Conservation (phyloP, 2,329 filamentous ascomycete species). For the Cadophora luteo-olivacea region DNA sequence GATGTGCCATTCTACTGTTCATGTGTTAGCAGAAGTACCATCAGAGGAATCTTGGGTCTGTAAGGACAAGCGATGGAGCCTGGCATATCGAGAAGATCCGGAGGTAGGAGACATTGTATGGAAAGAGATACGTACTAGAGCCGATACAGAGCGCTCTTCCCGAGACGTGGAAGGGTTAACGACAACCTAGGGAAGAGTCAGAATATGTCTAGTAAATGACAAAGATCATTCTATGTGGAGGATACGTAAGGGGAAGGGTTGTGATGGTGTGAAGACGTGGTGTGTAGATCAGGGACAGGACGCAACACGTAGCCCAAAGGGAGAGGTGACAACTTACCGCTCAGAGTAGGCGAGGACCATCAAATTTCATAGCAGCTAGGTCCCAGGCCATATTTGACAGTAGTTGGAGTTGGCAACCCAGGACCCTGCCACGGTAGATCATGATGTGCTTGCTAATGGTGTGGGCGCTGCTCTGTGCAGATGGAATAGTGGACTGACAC, state of each 20-base stretch:
- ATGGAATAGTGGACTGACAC: neutral
- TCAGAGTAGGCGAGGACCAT: too few relatives aligned
- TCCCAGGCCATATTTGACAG: too few relatives aligned
- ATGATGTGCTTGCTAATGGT: neutral
- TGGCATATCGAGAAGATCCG: neutral
- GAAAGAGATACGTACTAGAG: neutral
- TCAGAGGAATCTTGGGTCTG: neutral
- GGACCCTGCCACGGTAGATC: neutral
- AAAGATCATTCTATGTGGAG: too few relatives aligned
- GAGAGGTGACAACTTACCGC: too few relatives aligned
- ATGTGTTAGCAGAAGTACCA: neutral
- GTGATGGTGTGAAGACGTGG: neutral
- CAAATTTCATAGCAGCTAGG: too few relatives aligned
- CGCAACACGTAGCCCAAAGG: neutral
- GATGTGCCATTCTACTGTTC: too few relatives aligned
- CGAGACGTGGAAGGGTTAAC: neutral
- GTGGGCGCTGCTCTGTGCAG: neutral
- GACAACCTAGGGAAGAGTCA: neutral
- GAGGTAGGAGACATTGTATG: neutral
- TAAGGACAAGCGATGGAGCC: neutral
- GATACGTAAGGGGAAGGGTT: too few relatives aligned
- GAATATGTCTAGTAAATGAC: neutral
- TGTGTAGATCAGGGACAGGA: neutral
- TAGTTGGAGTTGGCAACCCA: too few relatives aligned
- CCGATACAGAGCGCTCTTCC: neutral